Percentiles rank a stretch among this genome's conserved stretches.
Conservation (phyloP, 1,284 basidiomycete genomes). For the Cystobasidiaceae sp. region DNA sequence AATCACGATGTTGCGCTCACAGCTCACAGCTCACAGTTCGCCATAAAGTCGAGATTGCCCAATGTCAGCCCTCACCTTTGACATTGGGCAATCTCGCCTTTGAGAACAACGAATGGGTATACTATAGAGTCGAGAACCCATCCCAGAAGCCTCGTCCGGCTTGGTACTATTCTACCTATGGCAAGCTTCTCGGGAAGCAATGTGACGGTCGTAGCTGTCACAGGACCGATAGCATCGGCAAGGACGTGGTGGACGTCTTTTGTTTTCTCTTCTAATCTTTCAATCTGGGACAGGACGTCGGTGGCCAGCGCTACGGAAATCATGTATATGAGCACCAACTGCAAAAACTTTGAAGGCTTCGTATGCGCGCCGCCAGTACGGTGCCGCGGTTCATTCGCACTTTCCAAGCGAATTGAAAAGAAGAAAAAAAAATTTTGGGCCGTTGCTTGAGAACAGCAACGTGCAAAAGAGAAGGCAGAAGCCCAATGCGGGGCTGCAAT, state of each 20-base stretch:
- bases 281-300: conserved; percentile 32
- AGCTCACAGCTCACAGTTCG: too few species aligned
- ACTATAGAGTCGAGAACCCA: conserved; percentile 32
- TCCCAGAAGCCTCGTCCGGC: conserved; percentile 29
- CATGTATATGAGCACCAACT: conserved; percentile 31
- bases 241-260: conserved; percentile 36
- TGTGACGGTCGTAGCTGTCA: conserved; percentile 34
- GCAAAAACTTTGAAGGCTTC: conserved; percentile 7
- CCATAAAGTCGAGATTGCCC: too few species aligned
- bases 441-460: too few species aligned
- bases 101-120: conserved; percentile 24
- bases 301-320: conserved; percentile 34
- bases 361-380: too few species aligned
- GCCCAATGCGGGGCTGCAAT: too few species aligned
- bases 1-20: too few species aligned
- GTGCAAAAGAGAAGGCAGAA: too few species aligned
- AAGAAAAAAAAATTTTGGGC: too few species aligned
- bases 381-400: too few species aligned
- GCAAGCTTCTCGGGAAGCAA: conserved; percentile 32
- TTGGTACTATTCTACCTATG: conserved; percentile 35
- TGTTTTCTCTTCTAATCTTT: conserved; percentile 36
- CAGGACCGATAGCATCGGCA: conserved; percentile 35
- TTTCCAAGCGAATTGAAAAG: too few species aligned
- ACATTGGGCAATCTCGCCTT: conserved; percentile 31
- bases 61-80: conserved; percentile 25